Base-by-base conservation (phyloP, 2,329 filamentous ascomycete genomes). In the Aquanectria penicillioides region DNA sequence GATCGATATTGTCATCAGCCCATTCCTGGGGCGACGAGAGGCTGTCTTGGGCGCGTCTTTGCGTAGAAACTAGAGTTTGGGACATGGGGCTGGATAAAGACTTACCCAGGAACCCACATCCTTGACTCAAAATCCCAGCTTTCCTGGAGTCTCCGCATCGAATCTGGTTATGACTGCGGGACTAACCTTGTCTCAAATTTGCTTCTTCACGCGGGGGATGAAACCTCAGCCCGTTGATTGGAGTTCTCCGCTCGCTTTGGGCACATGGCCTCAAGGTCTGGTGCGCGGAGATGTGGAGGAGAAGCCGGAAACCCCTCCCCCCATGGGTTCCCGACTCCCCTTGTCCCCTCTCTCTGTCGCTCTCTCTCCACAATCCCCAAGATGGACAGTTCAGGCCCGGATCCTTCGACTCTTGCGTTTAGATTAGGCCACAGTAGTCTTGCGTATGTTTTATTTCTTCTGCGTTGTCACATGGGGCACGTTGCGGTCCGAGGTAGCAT, bases 111-210 rank as follows among this genome's bases (percentile, higher is more conserved):
- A 22, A 36, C 15, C 59, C 46, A 55, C 46, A 56, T 38, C 36
- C 53, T 51, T 58, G 60, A 48, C 62, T 63, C 49, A 13, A 22
- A 15, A 12, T 15, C 8, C 25, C 15, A 36, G 9, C 26, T 33
- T 26, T 37, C 38, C 40, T 54, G 44, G 49, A 33, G 34, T 53
- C 52, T 62, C 58, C 58, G 61, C 61, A 63, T 61, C 10, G 43
- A 41, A 54, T 56, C 57, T 57, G 37, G 41, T 12, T 18, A 10
- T 40, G 44, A n/a, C 29, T 52, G 26, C 55, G 52, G 64, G 54
- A 59, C 37, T 57, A 68, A 66, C 66, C 66, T 67, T 66, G 47
- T 69, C 65, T 66, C 37, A 57, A 51, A 38, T 33, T 38, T 36
- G 20, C 9, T 33, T 22, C 29, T 22, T 43, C 20, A 12, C 26